Conservation (phyloP, 1,284 basidiomycete species). For the Ceratobasidium sp. region DNA sequence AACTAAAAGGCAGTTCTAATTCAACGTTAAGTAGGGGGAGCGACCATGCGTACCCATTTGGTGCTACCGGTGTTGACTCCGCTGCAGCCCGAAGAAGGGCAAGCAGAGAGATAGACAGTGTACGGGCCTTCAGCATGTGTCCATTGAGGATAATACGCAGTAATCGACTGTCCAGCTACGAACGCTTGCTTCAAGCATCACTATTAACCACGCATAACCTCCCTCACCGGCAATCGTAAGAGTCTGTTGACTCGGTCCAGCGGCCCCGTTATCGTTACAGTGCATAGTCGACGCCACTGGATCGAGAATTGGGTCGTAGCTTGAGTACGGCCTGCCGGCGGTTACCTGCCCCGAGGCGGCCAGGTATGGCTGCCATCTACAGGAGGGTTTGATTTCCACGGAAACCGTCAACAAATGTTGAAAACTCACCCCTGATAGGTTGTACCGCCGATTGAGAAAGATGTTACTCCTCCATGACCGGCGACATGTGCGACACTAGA, state of each 20-base stretch:
- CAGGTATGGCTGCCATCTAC: conserved; percentile 43
- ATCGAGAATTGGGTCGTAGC: conserved; percentile 48
- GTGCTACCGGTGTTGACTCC: conserved; percentile 49
- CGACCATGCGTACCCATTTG: conserved; percentile 22
- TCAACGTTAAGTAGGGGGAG: not conserved
- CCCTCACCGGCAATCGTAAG: conserved; percentile 31
- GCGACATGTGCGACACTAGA: conserved; percentile 4
- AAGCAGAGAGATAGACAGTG: conserved; percentile 47
- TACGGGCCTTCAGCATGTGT: conserved; percentile 48
- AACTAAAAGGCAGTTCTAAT: conserved; percentile 31
- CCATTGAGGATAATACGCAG: conserved; percentile 48
- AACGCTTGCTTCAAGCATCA: not conserved
- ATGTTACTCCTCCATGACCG: conserved; percentile 33
- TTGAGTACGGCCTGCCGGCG: conserved; percentile 48
- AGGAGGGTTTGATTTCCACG: not conserved
- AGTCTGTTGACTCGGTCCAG: conserved; percentile 19
- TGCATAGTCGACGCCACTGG: conserved; percentile 44
- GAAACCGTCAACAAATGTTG: no score
- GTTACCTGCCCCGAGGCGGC: conserved; percentile 42
- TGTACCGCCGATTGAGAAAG: conserved; percentile 17
- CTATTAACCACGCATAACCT: no score
- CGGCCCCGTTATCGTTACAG: conserved; percentile 45
- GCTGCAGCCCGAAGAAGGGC: conserved; percentile 51
- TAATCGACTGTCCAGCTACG: conserved; percentile 42
- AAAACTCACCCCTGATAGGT: conserved; percentile 28